Evolutionary conservation across 2,329 filamentous ascomycete species (phyloP).

Genomic region (Pyrenochaeta sp.): DNA sequence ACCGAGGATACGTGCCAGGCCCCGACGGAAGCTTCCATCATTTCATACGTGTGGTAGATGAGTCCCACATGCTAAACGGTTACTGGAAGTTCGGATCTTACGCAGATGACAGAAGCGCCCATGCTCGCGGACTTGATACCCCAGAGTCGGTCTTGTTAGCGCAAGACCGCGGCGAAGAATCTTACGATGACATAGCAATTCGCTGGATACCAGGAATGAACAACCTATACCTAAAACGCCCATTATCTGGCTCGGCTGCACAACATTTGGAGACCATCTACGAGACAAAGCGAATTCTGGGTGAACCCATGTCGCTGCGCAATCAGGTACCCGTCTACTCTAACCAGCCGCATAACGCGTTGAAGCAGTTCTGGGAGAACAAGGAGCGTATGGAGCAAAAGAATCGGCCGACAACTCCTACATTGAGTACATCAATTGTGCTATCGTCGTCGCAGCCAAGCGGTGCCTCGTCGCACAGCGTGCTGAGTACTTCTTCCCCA

Average conservation of each 20-base stretch:
- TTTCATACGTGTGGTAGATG: slow-evolving; percentile 6
- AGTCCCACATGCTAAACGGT: slow-evolving; percentile 8
- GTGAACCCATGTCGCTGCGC: slow-evolving; percentile 15
- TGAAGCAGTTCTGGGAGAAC: slow-evolving; percentile 13
- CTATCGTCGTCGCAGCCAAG: too few species aligned
- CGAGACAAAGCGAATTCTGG: slow-evolving; percentile 18
- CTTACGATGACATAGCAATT: slow-evolving; percentile 18
- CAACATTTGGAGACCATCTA: slow-evolving; percentile 22
- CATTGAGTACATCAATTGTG: background rate
- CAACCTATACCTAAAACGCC: slow-evolving; percentile 2
- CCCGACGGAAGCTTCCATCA: slow-evolving; percentile 17
- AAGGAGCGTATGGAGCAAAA: background rate
- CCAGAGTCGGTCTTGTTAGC: slow-evolving; percentile 26
- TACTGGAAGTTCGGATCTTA: slow-evolving; percentile 25
- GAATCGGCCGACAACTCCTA: background rate
- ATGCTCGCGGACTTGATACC: slow-evolving; percentile 10
- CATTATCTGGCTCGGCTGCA: slow-evolving; percentile 12
- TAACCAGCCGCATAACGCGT: background rate
- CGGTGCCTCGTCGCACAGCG: too few species aligned
- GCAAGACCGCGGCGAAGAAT: slow-evolving; percentile 13
- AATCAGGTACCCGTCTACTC: slow-evolving; percentile 24
- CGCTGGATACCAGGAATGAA: slow-evolving; percentile 23
- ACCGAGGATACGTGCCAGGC: slow-evolving; percentile 1
- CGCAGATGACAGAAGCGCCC: slow-evolving; percentile 24
- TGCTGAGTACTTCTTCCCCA: too few species aligned